These are phyloP conservation scores for Exophiala sp. DNA, from an alignment of 2,329 filamentous ascomycete genomes.

Conservation along the genomic window DNA sequence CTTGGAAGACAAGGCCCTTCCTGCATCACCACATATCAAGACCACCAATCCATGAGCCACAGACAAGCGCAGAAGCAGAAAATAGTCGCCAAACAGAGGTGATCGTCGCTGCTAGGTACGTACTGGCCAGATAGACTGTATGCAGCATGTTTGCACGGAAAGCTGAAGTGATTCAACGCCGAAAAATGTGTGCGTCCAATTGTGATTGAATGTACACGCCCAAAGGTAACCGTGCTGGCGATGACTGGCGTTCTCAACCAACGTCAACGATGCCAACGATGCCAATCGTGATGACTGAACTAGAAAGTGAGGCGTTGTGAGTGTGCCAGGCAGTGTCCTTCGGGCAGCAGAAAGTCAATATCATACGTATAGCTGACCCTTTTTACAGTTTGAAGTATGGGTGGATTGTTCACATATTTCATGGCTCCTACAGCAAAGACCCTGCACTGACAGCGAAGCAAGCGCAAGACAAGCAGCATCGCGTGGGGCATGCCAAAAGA, in stretches of 20 bases:
- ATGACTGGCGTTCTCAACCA: conserved; percentile 12
- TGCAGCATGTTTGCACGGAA: conserved; percentile 27
- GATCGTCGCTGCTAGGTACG: conserved; percentile 15
- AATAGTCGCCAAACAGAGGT: conserved; percentile 11
- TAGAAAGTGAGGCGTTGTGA: conserved; percentile 7
- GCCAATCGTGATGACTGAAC: conserved; percentile 10
- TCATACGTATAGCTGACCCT: conserved; percentile 18
- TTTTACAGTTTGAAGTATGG: conserved; percentile 21
- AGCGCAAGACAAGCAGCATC: conserved; percentile 22
- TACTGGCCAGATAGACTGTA: conserved; percentile 29
- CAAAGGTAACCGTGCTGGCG: conserved; percentile 8
- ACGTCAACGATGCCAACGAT: conserved; percentile 11
- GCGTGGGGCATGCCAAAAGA: conserved; percentile 27
- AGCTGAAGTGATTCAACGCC: conserved; percentile 10
- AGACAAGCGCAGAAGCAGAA: conserved; percentile 3
- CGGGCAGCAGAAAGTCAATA: conserved; percentile 18
- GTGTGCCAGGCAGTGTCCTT: conserved; percentile 12
- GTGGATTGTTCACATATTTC: conserved; percentile 19
- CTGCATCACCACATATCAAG: conserved; percentile 3
- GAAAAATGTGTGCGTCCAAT: conserved; percentile 22
- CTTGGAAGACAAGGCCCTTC: conserved; percentile 6
- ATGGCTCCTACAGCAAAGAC: conserved; percentile 15
- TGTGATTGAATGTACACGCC: conserved; percentile 5
- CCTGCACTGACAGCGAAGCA: conserved; percentile 30
- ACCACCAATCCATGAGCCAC: conserved; percentile 4